Evolutionary conservation across 2,329 filamentous ascomycete species (phyloP).

Genomic region (Colletotrichum eremochloae): DNA sequence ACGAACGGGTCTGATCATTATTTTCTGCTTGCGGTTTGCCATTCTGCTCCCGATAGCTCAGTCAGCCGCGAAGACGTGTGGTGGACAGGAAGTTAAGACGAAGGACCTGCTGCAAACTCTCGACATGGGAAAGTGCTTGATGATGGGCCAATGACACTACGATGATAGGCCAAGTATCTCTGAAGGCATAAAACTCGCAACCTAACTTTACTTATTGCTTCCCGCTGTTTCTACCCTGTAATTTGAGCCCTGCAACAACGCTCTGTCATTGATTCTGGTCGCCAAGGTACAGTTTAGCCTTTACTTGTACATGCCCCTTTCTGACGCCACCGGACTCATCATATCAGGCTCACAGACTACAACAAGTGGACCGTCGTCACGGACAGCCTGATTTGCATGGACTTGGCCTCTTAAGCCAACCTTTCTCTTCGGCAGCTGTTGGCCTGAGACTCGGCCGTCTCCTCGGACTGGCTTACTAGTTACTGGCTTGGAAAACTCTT

Average conservation of each 20-base stretch:
- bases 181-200: background rate
- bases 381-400: no score
- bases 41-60: background rate
- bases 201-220: background rate
- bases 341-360: no score
- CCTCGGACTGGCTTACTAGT: no score
- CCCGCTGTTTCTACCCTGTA: no score
- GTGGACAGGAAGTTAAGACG: conserved; percentile 9
- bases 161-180: background rate
- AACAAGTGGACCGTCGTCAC: no score
- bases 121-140: background rate
- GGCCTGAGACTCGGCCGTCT: no score
- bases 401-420: no score
- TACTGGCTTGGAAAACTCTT: no score
- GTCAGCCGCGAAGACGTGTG: background rate
- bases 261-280: conserved; percentile 25
- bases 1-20: background rate
- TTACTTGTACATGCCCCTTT: background rate
- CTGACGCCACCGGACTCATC: no score
- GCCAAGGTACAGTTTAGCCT: conserved; percentile 9
- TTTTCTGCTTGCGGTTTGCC: background rate
- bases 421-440: no score
- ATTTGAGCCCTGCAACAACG: background rate
- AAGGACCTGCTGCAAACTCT: background rate
- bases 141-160: background rate